phyloP scores from a whole-genome alignment of 1,139 yeast species.

The Yamadazyma spencermartinsiae region DNA sequence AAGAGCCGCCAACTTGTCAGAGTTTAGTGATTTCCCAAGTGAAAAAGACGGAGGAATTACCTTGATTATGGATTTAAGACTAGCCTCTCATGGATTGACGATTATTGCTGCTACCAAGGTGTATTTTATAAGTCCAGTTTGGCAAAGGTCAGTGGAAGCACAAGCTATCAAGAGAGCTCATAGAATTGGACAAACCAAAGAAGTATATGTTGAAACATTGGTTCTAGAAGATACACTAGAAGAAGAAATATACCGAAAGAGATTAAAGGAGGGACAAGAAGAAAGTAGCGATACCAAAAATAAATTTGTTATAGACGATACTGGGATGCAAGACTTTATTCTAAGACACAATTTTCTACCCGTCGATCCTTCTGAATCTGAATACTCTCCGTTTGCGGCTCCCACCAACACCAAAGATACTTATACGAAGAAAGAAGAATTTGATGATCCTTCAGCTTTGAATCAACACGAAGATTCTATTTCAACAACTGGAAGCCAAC shows the following conservation, averaged over 20 bases:
- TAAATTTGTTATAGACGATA: slow-evolving; percentile 52
- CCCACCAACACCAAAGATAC: slow-evolving; percentile 7
- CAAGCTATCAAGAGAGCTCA: slow-evolving; percentile 76
- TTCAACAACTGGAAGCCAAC: slow-evolving; percentile 2
- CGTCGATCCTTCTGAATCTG: slow-evolving; percentile 24
- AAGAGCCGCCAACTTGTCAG: slow-evolving; percentile 53
- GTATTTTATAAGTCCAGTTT: slow-evolving; percentile 67
- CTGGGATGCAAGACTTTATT: slow-evolving; percentile 57
- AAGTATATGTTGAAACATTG: slow-evolving; percentile 61
- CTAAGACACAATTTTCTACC: slow-evolving; percentile 48
- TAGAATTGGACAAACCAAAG: slow-evolving; percentile 62
- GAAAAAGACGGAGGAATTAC: slow-evolving; percentile 46
- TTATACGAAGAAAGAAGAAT: slow-evolving; percentile 10
- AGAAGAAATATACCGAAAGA: slow-evolving; percentile 58
- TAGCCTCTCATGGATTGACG: slow-evolving; percentile 72
- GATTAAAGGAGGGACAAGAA: slow-evolving; percentile 21
- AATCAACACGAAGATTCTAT: slow-evolving; percentile 22
- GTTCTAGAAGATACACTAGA: slow-evolving; percentile 62
- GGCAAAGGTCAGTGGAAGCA: slow-evolving; percentile 69
- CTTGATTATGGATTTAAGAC: slow-evolving; percentile 63
- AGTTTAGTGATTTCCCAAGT: slow-evolving; percentile 44
- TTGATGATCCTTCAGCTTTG: slow-evolving; percentile 24
- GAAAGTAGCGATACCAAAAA: slow-evolving; percentile 20
- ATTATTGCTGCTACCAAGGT: slow-evolving; percentile 68
- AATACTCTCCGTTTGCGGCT: slow-evolving; percentile 30